A percentile compares a stretch with the other conserved stretches of the same genome.
Conservation (phyloP, 257 asterid species). For the Solanum corneliomulleri region DNA sequence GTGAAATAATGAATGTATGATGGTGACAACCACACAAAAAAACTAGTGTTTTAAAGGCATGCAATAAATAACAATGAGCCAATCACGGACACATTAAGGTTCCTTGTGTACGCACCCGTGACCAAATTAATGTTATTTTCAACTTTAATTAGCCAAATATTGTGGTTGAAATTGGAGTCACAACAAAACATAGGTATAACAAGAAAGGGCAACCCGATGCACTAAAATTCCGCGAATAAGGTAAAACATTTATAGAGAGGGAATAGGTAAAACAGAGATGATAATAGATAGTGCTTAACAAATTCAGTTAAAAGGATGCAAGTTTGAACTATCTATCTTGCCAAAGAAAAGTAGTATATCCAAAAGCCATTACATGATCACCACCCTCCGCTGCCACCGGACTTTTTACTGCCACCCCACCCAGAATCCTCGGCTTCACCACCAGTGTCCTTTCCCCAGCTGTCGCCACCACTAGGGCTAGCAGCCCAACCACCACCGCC, state of each 20-base stretch:
- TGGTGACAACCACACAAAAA: not conserved
- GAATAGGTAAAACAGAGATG: not conserved
- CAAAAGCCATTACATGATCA: not conserved
- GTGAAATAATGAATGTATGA: not conserved
- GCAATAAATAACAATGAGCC: not conserved
- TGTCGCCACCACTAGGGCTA: not conserved
- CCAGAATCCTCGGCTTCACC: constrained; percentile 20
- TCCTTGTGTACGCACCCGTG: not conserved
- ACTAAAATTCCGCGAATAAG: not conserved
- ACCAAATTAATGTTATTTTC: not conserved
- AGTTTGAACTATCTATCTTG: not conserved
- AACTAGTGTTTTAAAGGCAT: not conserved
- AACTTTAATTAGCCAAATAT: not conserved
- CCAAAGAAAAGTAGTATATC: not conserved
- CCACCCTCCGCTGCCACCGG: constrained; percentile 21
- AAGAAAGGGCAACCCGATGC: not conserved
- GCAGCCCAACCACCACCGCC: not conserved
- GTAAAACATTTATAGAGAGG: not conserved
- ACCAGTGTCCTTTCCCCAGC: constrained; percentile 24
- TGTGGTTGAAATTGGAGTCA: not conserved
- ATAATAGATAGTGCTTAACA: not conserved
- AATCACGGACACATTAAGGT: constrained; percentile 2
- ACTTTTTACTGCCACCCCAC: constrained; percentile 45
- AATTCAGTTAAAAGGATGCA: not conserved
- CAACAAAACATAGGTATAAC: not conserved